A percentile compares a stretch with the other conserved stretches of the same genome.
Evolutionary conservation across 1,284 basidiomycete species (phyloP).

Genomic region (Vanrija sp.): DNA sequence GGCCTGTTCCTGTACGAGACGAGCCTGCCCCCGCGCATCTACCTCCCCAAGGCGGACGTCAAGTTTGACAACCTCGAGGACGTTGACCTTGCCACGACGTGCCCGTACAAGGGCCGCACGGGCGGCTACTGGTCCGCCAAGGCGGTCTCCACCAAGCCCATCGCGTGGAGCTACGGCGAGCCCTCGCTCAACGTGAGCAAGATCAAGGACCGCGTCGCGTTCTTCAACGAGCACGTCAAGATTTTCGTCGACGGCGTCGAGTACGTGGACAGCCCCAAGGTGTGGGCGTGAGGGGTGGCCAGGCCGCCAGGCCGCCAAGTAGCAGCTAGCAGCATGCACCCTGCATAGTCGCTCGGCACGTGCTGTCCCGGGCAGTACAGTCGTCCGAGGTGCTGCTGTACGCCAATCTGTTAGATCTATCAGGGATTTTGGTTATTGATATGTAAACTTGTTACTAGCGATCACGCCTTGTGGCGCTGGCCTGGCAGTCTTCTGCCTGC

Average conservation of each 20-base stretch:
- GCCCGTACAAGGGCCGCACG: constrained; percentile 12
- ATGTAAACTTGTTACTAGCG: too few species aligned
- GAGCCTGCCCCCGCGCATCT: constrained; percentile 7
- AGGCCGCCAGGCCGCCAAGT: too few species aligned
- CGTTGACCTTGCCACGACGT: not conserved
- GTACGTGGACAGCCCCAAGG: not conserved
- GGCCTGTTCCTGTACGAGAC: constrained; percentile 4
- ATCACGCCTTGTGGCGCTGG: too few species aligned
- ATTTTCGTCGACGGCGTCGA: constrained; percentile 6
- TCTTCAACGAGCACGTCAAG: constrained; percentile 7
- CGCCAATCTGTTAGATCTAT: too few species aligned
- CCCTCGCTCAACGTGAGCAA: not conserved
- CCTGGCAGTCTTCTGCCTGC: too few species aligned
- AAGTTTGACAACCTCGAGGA: constrained; percentile 1
- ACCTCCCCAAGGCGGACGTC: constrained; percentile 5
- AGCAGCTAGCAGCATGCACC: too few species aligned
- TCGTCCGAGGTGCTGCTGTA: too few species aligned
- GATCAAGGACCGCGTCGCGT: constrained; percentile 7
- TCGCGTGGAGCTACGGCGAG: constrained; percentile 7
- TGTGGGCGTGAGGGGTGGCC: not conserved
- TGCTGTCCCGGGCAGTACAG: too few species aligned
- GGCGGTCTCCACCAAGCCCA: not conserved
- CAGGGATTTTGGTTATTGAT: too few species aligned
- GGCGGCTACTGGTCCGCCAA: constrained; percentile 8
- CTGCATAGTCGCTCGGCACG: too few species aligned